Conservation (phyloP, 2,329 filamentous ascomycete genomes). For the Fusarium stilboides region DNA sequence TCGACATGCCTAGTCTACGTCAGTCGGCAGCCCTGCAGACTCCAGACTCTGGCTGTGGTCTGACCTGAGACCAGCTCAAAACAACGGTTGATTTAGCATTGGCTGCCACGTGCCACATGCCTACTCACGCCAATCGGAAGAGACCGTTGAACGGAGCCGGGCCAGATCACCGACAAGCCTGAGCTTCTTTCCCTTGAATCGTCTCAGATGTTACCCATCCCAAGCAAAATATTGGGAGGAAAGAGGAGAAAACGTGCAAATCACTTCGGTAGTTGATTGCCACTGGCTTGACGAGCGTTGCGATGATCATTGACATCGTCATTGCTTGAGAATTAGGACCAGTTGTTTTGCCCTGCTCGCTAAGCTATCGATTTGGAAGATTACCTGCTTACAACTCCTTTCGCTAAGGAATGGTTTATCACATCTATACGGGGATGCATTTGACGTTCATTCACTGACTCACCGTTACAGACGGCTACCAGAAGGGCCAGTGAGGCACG, state of each 20-base stretch:
- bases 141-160: constrained; percentile 7
- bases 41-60: constrained; percentile 30
- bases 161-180: constrained; percentile 12
- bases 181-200: constrained; percentile 20
- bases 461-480: constrained; percentile 5
- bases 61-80: constrained; percentile 49
- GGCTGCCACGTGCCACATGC: constrained; percentile 46
- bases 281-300: background rate
- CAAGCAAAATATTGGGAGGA: background rate
- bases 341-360: constrained; percentile 2
- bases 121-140: constrained; percentile 44
- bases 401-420: background rate
- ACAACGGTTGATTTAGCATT: constrained; percentile 45
- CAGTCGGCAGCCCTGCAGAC: constrained; percentile 24
- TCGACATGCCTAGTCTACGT: constrained; percentile 25
- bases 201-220: background rate
- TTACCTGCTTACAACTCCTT: background rate
- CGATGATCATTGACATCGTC: background rate
- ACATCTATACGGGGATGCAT: background rate
- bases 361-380: background rate
- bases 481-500: constrained; percentile 25
- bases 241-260: background rate
- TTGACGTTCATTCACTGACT: constrained; percentile 5
- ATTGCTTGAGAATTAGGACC: constrained; percentile 12
- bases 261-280: background rate